Base-by-base conservation (phyloP, 78 protist species). In the Dictyostelium firmibasis region DNA sequence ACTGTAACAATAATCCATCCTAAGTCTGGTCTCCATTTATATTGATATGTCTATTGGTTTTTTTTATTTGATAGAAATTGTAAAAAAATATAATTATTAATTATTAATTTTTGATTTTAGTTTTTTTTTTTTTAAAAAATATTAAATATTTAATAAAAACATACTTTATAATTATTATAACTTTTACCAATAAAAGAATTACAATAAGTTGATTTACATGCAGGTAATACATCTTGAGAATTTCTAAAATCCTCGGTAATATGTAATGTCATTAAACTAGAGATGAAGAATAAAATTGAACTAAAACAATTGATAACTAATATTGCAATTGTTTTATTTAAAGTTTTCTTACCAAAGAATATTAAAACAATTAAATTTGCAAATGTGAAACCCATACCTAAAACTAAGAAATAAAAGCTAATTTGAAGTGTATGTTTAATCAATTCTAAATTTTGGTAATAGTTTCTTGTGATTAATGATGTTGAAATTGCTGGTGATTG, bases 311-410 rank as follows among this genome's bases (percentile, higher is more conserved):
- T 36, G 2, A 75, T 29, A 11, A 75, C 50, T 23, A 75, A 20
- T 2, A 75, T 75, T 75, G 81, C 36, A 33, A 75, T 36, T 7
- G 81, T 75, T 75, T 33, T 29, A 36, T 75, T 75, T 35, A 36
- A 9, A 1, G 41, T 31, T 75, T 75, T 75, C 81, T 36, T 75
- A 35, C 41, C 31, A 9, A 75, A 16, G 33, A 75, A 75, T 16
- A 75, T 20, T 35, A 31, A 33, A 36, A 33, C 41, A 2, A 75
- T 13, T 75, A 36, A 36, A 75, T 75, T 75, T 29, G n/a, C 47
- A 75, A 75, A 75, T 8, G 81, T 75, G 41, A 75, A 75, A 29
- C 41, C 41, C 41, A 36, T 75, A 75, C 81, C 81, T 20, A 75
- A 36, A 7, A 75, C 14, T 36, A 75, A 36, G n/a, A 75, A 75